A percentile compares a stretch with the other conserved stretches of the same genome.
Conservation (phyloP, 257 asterid species). For the Linaria vulgaris region DNA sequence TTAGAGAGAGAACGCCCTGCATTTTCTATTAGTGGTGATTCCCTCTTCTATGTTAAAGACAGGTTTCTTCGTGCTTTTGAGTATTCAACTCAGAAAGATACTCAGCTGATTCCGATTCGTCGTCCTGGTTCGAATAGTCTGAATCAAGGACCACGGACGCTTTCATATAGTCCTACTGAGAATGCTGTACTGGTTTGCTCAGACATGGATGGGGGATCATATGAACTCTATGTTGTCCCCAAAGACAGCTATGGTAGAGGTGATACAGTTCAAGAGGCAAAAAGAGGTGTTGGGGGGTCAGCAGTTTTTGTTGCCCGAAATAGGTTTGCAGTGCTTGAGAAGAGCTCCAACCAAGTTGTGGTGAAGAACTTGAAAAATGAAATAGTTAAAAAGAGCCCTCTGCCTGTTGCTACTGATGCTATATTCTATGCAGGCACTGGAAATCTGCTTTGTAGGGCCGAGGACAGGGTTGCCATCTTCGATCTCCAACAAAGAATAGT, state of each 20-base stretch:
- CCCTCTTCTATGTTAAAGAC: slow-evolving; percentile 80
- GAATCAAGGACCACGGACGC: slow-evolving; percentile 83
- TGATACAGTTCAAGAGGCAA: slow-evolving; percentile 85
- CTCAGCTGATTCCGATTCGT: slow-evolving; percentile 85
- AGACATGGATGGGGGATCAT: slow-evolving; percentile 88
- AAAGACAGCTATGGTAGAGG: slow-evolving; percentile 84
- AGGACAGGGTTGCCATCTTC: slow-evolving; percentile 86
- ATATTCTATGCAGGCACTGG: slow-evolving; percentile 98
- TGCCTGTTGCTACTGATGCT: slow-evolving; percentile 84
- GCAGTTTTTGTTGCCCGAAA: slow-evolving; percentile 94
- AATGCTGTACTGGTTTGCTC: slow-evolving; percentile 89
- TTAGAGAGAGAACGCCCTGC: slow-evolving; percentile 99
- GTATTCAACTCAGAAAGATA: slow-evolving; percentile 82
- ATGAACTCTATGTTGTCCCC: slow-evolving; percentile 78
- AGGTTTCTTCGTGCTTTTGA: slow-evolving; percentile 80
- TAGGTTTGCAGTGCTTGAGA: slow-evolving; percentile 94
- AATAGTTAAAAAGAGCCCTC: slow-evolving; percentile 60
- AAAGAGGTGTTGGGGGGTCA: slow-evolving; percentile 83
- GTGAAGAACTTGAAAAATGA: slow-evolving; percentile 86
- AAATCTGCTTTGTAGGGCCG: slow-evolving; percentile 89
- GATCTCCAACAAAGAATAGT: slow-evolving; percentile 88
- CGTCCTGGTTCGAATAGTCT: slow-evolving; percentile 83
- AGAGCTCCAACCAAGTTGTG: slow-evolving; percentile 71
- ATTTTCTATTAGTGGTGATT: slow-evolving; percentile 76
- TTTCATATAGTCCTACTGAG: slow-evolving; percentile 94